Base-by-base conservation (phyloP, 2,329 filamentous ascomycete genomes). In the Davidsoniella virescens region DNA sequence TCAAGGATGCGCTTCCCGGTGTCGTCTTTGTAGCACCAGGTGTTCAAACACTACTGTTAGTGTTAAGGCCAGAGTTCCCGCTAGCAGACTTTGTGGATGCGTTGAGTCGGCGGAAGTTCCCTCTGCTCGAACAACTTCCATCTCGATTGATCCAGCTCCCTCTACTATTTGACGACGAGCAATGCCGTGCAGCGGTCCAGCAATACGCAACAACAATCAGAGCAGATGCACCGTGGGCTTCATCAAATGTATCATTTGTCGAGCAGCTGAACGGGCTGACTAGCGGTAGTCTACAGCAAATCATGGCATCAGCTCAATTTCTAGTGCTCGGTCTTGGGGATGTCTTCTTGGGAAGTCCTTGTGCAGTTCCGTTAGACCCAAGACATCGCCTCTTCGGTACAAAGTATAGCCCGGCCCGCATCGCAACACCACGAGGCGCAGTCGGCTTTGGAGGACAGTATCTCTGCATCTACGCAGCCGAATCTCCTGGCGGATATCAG, bases 141-240 rank as follows among this genome's bases (percentile, higher is more conserved):
- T 63, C 61, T 0, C 61, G 64, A 2, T 56, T 54, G 0, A 55
- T 68, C 3, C 55, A 56, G 10, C 58, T 69, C 2, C 67, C 66
- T 0, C 57, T 69, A 29, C 62, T 63, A 6, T 65, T 68, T 50
- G 58, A 68, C 39, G 65, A 68, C 51, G 56, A 55, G 14, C 59
- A 62, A n/a, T 62, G 60, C 51, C 58, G 67, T 17, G 69, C 73
- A 33, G 76, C 77, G 0, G 69, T 78, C 0, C 63, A 73, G 43
- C 68, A 78, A 3, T 82, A 82, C 60, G 72, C 72, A 58, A 72
- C 73, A 20, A 80, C 76, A 0, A 76, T 79, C 54, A 69, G 78
- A 5, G 68, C 72, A 1, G 70, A 76, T 45, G 78, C 78, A 0
- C 70, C 74, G 0, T 82, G 78, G 57, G 65, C 82, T 0, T 78